Evolutionary conservation across 352 stramenopile genomes (phyloP), one percentile per base, ranked within the genome.

Genomic region (Globisporangium radiosum): DNA sequence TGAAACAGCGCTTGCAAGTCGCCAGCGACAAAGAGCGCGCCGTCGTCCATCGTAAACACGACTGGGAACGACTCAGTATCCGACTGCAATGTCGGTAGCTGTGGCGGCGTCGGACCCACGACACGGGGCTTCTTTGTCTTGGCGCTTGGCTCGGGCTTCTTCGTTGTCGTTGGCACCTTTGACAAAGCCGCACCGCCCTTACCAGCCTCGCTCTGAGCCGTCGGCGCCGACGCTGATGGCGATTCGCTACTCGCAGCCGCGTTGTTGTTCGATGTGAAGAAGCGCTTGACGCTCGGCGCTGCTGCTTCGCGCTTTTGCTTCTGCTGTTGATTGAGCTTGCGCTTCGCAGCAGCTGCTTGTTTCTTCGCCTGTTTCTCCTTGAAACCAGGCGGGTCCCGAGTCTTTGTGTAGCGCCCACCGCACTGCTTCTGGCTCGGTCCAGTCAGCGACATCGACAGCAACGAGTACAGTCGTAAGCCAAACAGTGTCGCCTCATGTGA

Each of bases 371-470:
- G 59, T 37, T 78, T 78, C 52, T 75, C 57, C 14, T 73, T 78
- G 49, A 80, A 89, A 4, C 75, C 78, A 0, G 71, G 65, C 11
- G 83, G 83, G 40, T 88, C 75, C 59, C 89, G 87, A 37, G 86
- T 79, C 63, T 93, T 93, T 0, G 60, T 76, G 60, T 88, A 94
- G 40, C 54, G 78, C 0, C 85, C 85, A 9, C 85, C 81, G 60
- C 81, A 94, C 38, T 66, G 73, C 45, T 67, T 74, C 66, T 89
- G 54, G n/a, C 44, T 19, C 48, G 25, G 39, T 7, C 19, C 19
- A 25, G 19, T 25, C 19, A 25, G 19, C 19, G 19, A 25, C 19
- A 25, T 25, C 19, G 19, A 54, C 9, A 47, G 19, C 48, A 42
- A 36, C 0, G 13, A 40, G 49, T 40, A 5, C 39, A 6, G 14